Conservation (phyloP, 1,139 yeast genomes). For the Sugiyamaella japonica region DNA sequence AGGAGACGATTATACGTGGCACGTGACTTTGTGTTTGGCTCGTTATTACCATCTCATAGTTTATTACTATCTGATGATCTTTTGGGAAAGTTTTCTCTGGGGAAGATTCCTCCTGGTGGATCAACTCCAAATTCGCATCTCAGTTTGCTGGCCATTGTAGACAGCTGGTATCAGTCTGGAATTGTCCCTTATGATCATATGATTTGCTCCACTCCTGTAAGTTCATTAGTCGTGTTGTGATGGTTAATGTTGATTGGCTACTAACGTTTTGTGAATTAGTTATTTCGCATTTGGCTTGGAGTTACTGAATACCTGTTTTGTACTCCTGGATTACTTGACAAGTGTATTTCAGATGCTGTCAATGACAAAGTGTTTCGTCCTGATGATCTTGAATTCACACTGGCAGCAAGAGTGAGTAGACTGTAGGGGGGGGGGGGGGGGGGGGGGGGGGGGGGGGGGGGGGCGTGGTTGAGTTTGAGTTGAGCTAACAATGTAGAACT, state of each 20-base stretch:
- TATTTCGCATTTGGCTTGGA: conserved; percentile 87
- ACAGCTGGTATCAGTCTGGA: conserved; percentile 83
- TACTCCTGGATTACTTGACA: conserved; percentile 76
- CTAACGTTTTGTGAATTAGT: conserved; percentile 13
- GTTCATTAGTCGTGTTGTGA: not conserved
- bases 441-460: too few relatives aligned
- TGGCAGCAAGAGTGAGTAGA: conserved; percentile 40
- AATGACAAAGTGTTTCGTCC: conserved; percentile 67
- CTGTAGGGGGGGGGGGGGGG: too few relatives aligned
- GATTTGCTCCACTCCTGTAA: conserved; percentile 85
- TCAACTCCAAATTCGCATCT: conserved; percentile 84
- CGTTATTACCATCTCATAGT: conserved; percentile 52
- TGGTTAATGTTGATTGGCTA: too few relatives aligned
- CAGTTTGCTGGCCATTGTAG: conserved; percentile 85
- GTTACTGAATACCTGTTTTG: conserved; percentile 91
- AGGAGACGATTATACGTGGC: conserved; percentile 61
- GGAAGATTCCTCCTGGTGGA: conserved; percentile 71
- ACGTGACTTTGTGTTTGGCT: conserved; percentile 72
- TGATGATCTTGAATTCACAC: conserved; percentile 70
- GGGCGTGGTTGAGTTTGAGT: too few relatives aligned
- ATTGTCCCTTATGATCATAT: conserved; percentile 95
- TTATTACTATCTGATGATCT: conserved; percentile 76
- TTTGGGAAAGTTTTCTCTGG: conserved; percentile 74
- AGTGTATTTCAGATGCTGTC: conserved; percentile 71
- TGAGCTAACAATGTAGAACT: conserved; percentile 35